Evolutionary conservation across 805 yeast species (phyloP), one percentile per base, ranked within the genome.

Genomic region (Isabelozyma rhagii): DNA sequence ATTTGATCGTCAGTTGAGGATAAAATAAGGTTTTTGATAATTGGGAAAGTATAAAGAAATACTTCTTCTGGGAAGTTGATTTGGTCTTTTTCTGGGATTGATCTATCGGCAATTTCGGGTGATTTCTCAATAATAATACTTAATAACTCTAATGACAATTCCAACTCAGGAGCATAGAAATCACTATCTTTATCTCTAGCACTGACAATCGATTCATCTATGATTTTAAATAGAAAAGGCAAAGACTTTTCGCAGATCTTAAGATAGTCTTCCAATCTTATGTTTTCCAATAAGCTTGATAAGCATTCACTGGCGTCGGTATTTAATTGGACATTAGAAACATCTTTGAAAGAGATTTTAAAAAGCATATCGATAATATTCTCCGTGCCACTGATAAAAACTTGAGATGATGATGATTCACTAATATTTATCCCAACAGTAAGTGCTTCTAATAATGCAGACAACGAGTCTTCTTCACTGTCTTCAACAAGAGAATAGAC

Each of bases 401-500:
- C 51, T 7, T 51, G 56, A 5, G 67, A 55, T 6, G 76, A 72
- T 21, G 48, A 48, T 2, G 29, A 29, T 8, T 62, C 63, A 49
- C 67, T 64, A 15, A 72, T 59, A 44, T 75, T 72, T 39, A 87
- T 78, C 1, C 84, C 79, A 3, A 78, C 74, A 1, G 83, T 74
- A n/a, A 88, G 65, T 0, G 87, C 79, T 61, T 91, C 97, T 10
- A 88, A 75, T 41, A 92, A 66, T 44, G 87, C 75, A 1, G 91
- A 80, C 36, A 87, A 82, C 0, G 96, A 80, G 58, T 92, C 98
- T 43, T 89, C 97, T 43, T 83, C 87, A 0, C 94, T 80, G 1
- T 81, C 85, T 1, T 76, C 79, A 3, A 78, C 60, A 8, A 93
- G 64, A 2, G 75, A 63, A 3, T 63, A 59, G 9, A 84, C 74